A percentile compares a stretch with the other conserved stretches of the same genome.
phyloP scores from a whole-genome alignment of 106 monocot species.

The Platanthera zijinensis region DNA sequence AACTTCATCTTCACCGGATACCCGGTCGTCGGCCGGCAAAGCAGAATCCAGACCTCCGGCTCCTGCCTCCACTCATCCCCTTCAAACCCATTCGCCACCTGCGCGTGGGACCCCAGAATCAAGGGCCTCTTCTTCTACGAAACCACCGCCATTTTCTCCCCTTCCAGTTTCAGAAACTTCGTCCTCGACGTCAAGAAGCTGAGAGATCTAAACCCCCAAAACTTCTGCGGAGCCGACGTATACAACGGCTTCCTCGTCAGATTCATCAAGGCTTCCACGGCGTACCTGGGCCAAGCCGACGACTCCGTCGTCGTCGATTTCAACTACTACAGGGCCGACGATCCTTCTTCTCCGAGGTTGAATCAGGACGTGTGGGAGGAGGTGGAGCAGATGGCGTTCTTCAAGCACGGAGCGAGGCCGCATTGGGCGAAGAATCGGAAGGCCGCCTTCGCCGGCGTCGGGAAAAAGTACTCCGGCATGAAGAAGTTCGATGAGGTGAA shows the following conservation, averaged over 20 bases:
- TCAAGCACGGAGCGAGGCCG: constrained; percentile 55
- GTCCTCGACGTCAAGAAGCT: constrained; percentile 58
- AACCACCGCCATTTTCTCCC: constrained; percentile 57
- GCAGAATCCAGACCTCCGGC: constrained; percentile 80
- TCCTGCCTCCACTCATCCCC: constrained; percentile 47
- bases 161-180: constrained; percentile 53
- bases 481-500: constrained; percentile 29
- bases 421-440: constrained; percentile 79
- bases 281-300: constrained; percentile 64
- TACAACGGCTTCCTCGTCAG: constrained; percentile 76
- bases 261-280: constrained; percentile 52
- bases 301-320: constrained; percentile 73
- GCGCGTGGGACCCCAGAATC: constrained; percentile 72
- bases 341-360: constrained; percentile 44
- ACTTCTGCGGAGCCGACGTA: constrained; percentile 56
- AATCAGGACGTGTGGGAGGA: constrained; percentile 74
- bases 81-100: constrained; percentile 22
- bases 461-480: constrained; percentile 42
- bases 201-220: constrained; percentile 38
- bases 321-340: constrained; percentile 76
- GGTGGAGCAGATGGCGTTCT: constrained; percentile 81
- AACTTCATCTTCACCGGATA: constrained; percentile 52
- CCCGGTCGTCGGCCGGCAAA: constrained; percentile 60
- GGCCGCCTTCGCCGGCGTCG: constrained; percentile 49
- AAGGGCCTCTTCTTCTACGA: constrained; percentile 76